Evolutionary conservation across 225 moss, liverwort and hornwort species (phyloP).

Genomic region (Antitrichia curtipendula): DNA sequence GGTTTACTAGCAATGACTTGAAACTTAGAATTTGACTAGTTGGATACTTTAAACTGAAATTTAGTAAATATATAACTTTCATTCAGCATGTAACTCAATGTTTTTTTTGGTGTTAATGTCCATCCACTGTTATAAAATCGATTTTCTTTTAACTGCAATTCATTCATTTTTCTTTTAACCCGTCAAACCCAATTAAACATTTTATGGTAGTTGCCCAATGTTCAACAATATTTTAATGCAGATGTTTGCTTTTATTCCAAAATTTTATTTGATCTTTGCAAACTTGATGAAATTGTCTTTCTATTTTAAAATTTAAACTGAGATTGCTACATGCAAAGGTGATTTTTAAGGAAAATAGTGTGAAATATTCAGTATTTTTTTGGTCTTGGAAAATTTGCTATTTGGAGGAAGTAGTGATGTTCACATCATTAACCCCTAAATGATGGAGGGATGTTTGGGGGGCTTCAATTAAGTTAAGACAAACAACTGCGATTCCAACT

Average conservation of each 20-base stretch:
- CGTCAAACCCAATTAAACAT: accelerated
- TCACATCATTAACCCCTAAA: too few relatives aligned
- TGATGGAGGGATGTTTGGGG: accelerated
- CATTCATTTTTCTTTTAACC: background rate
- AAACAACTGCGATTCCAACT: accelerated
- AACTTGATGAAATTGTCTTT: background rate
- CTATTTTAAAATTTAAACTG: background rate
- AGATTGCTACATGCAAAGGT: accelerated
- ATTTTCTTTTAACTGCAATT: background rate
- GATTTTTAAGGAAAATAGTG: accelerated
- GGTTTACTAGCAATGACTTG: background rate
- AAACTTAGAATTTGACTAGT: too few relatives aligned
- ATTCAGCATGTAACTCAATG: too few relatives aligned
- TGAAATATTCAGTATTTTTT: background rate
- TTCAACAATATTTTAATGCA: accelerated
- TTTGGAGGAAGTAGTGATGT: too few relatives aligned
- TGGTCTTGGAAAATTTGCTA: accelerated
- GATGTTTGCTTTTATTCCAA: background rate
- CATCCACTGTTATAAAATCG: too few relatives aligned
- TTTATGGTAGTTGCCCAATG: background rate
- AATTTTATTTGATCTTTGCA: background rate
- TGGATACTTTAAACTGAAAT: too few relatives aligned
- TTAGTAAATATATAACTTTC: background rate
- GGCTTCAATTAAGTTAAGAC: background rate
- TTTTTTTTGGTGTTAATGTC: too few relatives aligned